Evolutionary conservation across 495 filamentous ascomycete species (phyloP), one percentile per base, ranked within the genome.

Genomic region (Trichoderma erinaceum): DNA sequence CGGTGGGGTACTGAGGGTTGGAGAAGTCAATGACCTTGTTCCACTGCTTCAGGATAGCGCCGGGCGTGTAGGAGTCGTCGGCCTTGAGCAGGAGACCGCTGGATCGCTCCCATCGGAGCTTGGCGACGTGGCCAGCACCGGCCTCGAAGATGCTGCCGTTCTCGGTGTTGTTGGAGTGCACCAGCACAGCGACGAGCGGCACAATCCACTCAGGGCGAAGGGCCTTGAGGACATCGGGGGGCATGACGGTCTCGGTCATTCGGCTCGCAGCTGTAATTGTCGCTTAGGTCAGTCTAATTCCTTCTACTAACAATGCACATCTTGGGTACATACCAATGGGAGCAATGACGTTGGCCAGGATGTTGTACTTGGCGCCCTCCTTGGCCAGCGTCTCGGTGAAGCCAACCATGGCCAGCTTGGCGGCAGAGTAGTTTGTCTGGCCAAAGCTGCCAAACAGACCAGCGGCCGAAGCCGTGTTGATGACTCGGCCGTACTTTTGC

Each of bases 361-460:
- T 98, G 86, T 99, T 98, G 83, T 99, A 99, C 79, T 99, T 99
- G 72, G 87, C 84, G 70, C 95, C 95, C 82, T 99, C 95, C 83
- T 97, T 98, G 66, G 96, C 95, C 68, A 99, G 87, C 4, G 95
- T 96, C 85, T 99, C 95, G 23, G 95, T 97, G 83, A 99, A 99
- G 69, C 93, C 95, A 68, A 99, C 93, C 86, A 95, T 90, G 69
- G 91, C 90, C 65, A 98, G 84, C 84, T 99, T 99, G 71, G 95
- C 95, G 67, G 95, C 93, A 10, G 96, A 96, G 80, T 99, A 99
- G 81, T 99, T 99, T 80, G 88, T 84, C 83, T 99, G 95, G 68
- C 95, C 95, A 76, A 98, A 99, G 82, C 84, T 92, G 71, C 95
- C 95, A 79, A 97, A 99, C 35, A 99, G 85, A 74, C 95, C 95